Evolutionary conservation across 306 rosid species (phyloP).

Genomic region (Abrus precatorius): DNA sequence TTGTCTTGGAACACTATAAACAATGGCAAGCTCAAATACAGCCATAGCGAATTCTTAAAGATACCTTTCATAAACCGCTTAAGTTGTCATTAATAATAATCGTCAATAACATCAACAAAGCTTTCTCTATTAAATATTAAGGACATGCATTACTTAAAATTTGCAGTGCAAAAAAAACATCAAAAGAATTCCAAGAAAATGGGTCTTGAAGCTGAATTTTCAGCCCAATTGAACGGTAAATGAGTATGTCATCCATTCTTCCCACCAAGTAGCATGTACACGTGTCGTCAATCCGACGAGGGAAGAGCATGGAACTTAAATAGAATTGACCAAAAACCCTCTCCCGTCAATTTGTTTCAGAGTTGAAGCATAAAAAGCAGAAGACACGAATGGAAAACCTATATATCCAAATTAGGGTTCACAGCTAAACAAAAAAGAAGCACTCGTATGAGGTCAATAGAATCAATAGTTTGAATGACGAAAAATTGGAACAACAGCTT

Average conservation of each 20-base stretch:
- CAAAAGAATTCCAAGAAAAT: neutral
- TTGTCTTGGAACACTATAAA: neutral
- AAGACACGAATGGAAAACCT: neutral
- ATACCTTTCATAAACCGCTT: neutral
- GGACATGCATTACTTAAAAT: neutral
- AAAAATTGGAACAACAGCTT: neutral
- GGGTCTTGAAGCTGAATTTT: neutral
- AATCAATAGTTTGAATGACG: neutral
- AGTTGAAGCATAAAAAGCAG: neutral
- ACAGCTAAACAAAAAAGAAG: neutral
- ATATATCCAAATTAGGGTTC: neutral
- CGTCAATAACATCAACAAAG: neutral
- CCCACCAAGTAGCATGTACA: neutral
- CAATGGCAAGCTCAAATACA: slow-evolving; percentile 14
- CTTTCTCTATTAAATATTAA: neutral
- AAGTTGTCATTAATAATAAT: neutral
- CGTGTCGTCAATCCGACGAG: neutral
- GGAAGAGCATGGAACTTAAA: neutral
- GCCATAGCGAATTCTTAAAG: neutral
- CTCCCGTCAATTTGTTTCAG: neutral
- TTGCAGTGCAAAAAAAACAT: neutral
- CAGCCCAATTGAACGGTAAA: neutral
- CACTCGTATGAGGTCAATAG: neutral
- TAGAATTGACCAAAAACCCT: neutral
- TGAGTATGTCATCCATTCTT: neutral